These are phyloP conservation scores for Yamadazyma buinensis DNA, from an alignment of 1,139 yeast genomes.

Conservation along the genomic window DNA sequence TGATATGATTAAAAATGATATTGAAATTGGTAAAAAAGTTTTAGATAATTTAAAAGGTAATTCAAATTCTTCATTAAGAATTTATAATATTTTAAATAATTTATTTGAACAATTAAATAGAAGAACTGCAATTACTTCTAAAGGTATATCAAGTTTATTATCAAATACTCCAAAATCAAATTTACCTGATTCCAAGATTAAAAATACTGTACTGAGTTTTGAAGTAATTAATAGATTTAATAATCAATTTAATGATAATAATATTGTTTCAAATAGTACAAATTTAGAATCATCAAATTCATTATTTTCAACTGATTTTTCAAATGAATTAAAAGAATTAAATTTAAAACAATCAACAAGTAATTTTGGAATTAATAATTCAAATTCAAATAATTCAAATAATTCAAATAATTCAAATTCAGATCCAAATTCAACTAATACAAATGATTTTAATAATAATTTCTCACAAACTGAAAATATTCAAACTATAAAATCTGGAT, in stretches of 20 bases:
- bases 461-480: not conserved
- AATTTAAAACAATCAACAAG: not conserved
- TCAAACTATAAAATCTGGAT: not conserved
- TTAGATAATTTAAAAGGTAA: conserved; percentile 68
- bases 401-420: not conserved
- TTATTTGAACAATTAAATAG: conserved; percentile 79
- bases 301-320: conserved; percentile 5
- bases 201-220: conserved; percentile 30
- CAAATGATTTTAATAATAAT: conserved; percentile 2
- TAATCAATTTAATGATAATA: conserved; percentile 3
- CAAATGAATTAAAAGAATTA: conserved; percentile 1
- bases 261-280: not conserved
- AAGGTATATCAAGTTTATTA: conserved; percentile 15
- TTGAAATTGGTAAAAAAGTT: conserved; percentile 76
- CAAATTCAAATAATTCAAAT: too few species aligned
- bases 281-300: conserved; percentile 3
- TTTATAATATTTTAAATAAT: conserved; percentile 73
- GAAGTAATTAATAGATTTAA: conserved; percentile 31
- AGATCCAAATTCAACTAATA: not conserved
- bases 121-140: conserved; percentile 50
- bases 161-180: conserved; percentile 5
- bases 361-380: not conserved
- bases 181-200: conserved; percentile 16
- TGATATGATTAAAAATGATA: conserved; percentile 70
- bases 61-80: conserved; percentile 75